These are phyloP conservation scores for Xylaria telfairii DNA, from an alignment of 495 filamentous ascomycete genomes.

Conservation along the genomic window DNA sequence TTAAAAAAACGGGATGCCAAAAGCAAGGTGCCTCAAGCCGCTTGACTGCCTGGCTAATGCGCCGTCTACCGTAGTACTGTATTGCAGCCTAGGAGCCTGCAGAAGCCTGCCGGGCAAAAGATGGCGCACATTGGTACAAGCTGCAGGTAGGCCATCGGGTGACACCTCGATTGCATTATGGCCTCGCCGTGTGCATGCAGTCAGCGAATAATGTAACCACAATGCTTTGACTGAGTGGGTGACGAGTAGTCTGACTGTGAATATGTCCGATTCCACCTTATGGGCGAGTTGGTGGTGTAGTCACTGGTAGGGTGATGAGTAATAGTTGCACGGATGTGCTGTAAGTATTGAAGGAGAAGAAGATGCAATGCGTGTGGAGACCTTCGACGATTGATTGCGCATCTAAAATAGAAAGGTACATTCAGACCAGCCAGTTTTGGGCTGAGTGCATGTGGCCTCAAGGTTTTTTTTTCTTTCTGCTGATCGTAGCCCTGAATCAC, in stretches of 20 bases:
- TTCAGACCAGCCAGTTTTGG: not conserved
- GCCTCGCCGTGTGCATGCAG: slow-evolving; percentile 21
- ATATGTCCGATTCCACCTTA: slow-evolving; percentile 14
- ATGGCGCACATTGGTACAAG: not conserved
- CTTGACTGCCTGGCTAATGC: not conserved
- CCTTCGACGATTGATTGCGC: not conserved
- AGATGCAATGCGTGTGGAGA: slow-evolving; percentile 8
- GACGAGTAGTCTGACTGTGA: slow-evolving; percentile 3
- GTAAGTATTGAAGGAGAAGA: not conserved
- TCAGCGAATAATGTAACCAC: slow-evolving; percentile 21
- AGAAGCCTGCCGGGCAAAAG: slow-evolving; percentile 24
- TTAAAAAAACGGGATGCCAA: not conserved
- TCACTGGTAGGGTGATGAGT: not conserved
- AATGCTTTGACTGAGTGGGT: not conserved
- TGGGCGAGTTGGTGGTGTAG: not conserved
- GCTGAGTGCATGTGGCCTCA: slow-evolving; percentile 1
- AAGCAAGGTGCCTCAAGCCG: slow-evolving; percentile 21
- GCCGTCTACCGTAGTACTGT: slow-evolving; percentile 13
- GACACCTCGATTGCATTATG: slow-evolving; percentile 17
- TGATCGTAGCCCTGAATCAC: not conserved
- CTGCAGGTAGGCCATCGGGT: slow-evolving; percentile 12
- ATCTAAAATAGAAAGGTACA: not conserved
- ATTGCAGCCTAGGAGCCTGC: slow-evolving; percentile 30
- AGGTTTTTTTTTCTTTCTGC: not conserved
- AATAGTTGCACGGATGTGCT: not conserved